phyloP scores from a whole-genome alignment of 768 basidiomycete genomes.

The Fistulinella prunicolor region DNA sequence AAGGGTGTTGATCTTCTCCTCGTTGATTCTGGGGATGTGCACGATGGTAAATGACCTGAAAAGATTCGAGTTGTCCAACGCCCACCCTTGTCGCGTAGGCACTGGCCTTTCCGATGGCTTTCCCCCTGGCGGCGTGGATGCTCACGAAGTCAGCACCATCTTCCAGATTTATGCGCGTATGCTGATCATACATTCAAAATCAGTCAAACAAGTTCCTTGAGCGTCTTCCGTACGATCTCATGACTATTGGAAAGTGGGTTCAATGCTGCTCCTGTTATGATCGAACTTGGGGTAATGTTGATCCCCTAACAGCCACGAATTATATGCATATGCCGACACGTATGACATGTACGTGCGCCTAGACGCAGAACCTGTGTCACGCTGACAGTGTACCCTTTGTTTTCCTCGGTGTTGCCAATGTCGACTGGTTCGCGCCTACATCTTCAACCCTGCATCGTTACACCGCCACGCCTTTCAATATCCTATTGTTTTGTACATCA shows the following conservation, averaged over 20 bases:
- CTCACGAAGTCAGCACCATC: conserved; percentile 52
- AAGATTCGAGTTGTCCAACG: neutral
- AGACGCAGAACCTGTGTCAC: neutral
- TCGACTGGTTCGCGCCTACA: neutral
- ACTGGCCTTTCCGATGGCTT: conserved; percentile 79
- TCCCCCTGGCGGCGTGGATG: conserved; percentile 67
- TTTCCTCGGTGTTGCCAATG: neutral
- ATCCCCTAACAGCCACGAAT: conserved; percentile 60
- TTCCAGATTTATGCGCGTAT: neutral
- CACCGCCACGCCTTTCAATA: neutral
- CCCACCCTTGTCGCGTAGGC: conserved; percentile 48
- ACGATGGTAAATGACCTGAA: conserved; percentile 48
- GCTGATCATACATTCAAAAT: neutral
- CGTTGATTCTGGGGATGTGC: conserved; percentile 78
- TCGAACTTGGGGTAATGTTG: neutral
- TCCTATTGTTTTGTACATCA: neutral
- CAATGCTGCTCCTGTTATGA: neutral
- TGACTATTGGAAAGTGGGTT: conserved; percentile 80
- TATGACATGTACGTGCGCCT: conserved; percentile 54
- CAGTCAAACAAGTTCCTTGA: conserved; percentile 76
- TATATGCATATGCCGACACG: conserved; percentile 68
- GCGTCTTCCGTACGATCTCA: conserved; percentile 74
- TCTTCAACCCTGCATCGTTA: neutral
- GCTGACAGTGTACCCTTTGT: conserved; percentile 4
- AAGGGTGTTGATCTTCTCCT: conserved; percentile 81